These are phyloP conservation scores for Candida quercuum DNA, from an alignment of 805 yeast genomes.

Conservation along the genomic window DNA sequence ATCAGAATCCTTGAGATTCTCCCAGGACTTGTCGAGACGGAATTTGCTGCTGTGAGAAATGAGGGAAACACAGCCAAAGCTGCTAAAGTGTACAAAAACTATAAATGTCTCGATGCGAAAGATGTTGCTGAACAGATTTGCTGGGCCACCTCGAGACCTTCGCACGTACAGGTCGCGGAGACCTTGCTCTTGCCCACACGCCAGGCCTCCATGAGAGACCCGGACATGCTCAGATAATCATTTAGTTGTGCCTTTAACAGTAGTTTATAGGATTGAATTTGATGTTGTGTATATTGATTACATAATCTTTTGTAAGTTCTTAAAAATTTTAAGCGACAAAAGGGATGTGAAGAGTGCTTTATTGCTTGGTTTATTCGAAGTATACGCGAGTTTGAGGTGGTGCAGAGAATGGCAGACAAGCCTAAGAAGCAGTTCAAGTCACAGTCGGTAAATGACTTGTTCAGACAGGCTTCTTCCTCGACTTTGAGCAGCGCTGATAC, in stretches of 20 bases:
- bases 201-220: conserved; percentile 53
- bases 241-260: neutral
- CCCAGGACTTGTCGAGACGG: conserved; percentile 62
- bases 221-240: conserved; percentile 5
- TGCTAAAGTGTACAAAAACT: conserved; percentile 45
- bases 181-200: conserved; percentile 73
- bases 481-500: neutral
- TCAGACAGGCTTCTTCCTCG: conserved; percentile 16
- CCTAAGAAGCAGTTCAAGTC: conserved; percentile 26
- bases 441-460: conserved; percentile 23
- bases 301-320: too few relatives aligned
- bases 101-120: conserved; percentile 46
- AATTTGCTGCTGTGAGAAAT: conserved; percentile 50
- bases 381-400: too few relatives aligned
- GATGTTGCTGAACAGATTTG: conserved; percentile 56
- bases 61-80: conserved; percentile 48
- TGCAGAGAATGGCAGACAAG: conserved; percentile 2
- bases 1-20: conserved; percentile 55
- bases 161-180: conserved; percentile 58
- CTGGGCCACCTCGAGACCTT: conserved; percentile 46
- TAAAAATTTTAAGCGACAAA: too few relatives aligned
- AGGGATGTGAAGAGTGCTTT: too few relatives aligned
- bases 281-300: too few relatives aligned
- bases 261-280: neutral
- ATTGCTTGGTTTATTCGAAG: too few relatives aligned